These are phyloP conservation scores for Moesziomyces globuligerus DNA, from an alignment of 1,284 basidiomycete species.

Conservation along the genomic window DNA sequence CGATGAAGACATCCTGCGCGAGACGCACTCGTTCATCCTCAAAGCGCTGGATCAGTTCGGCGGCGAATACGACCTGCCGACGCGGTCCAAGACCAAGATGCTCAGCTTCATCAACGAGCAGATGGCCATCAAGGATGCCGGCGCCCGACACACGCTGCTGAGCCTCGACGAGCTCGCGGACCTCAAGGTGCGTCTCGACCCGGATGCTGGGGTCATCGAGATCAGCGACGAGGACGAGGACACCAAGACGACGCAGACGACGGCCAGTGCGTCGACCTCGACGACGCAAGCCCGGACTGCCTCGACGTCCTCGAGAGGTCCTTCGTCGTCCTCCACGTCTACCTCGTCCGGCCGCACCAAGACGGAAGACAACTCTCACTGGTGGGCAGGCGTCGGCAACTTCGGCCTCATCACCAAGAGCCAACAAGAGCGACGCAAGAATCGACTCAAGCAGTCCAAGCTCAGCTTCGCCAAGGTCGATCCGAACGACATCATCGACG, in stretches of 20 bases:
- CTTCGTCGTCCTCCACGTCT: neutral
- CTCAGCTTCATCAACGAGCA: conserved; percentile 59
- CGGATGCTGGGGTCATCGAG: conserved; percentile 29
- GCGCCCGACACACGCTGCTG: conserved; percentile 54
- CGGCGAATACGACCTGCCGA: conserved; percentile 44
- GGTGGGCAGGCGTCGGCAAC: conserved; percentile 45
- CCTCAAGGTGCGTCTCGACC: conserved; percentile 50
- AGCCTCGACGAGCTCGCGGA: conserved; percentile 54
- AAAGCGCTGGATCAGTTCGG: conserved; percentile 56
- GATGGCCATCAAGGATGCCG: conserved; percentile 47
- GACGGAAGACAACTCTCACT: conserved; percentile 35
- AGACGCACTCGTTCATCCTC: conserved; percentile 58
- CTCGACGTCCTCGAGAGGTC: neutral
- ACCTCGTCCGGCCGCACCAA: conserved; percentile 6
- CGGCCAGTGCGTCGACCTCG: neutral
- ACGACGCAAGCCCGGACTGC: neutral
- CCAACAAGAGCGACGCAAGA: conserved; percentile 32
- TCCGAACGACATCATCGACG: conserved; percentile 45
- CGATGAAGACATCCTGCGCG: conserved; percentile 62
- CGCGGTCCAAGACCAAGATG: conserved; percentile 47
- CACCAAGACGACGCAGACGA: conserved; percentile 16
- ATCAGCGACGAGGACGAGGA: conserved; percentile 48
- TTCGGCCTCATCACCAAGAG: conserved; percentile 30
- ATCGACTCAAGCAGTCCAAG: conserved; percentile 55
- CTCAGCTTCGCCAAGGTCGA: conserved; percentile 46